These are phyloP conservation scores for Cenococcum geophilum DNA, from an alignment of 495 filamentous ascomycete species.

Conservation along the genomic window DNA sequence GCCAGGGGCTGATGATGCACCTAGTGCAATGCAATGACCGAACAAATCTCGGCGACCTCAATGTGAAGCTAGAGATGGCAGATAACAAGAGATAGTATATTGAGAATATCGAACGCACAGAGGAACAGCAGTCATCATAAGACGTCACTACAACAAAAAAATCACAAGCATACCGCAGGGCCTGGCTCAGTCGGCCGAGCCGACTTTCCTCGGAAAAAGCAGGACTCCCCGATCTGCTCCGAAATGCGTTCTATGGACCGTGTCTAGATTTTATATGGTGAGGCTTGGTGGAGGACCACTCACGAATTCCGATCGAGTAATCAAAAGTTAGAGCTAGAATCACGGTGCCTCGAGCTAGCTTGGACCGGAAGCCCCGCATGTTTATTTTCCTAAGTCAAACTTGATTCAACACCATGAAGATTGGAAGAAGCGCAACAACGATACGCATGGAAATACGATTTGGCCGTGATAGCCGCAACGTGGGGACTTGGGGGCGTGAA, in stretches of 20 bases:
- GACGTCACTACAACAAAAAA: too few relatives aligned
- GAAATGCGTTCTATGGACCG: background rate
- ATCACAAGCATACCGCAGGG: too few relatives aligned
- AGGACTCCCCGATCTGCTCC: background rate
- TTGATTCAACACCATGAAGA: background rate
- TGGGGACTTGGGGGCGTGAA: background rate
- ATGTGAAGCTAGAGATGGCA: too few relatives aligned
- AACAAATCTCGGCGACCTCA: too few relatives aligned
- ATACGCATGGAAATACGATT: background rate
- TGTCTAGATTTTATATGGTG: constrained; percentile 1
- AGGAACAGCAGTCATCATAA: too few relatives aligned
- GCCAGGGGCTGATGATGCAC: too few relatives aligned
- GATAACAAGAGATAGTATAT: too few relatives aligned
- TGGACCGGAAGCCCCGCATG: constrained; percentile 4
- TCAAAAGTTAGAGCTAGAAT: constrained; percentile 1
- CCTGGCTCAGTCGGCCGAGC: too few relatives aligned
- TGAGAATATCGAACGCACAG: too few relatives aligned
- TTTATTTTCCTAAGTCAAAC: background rate
- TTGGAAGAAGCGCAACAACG: background rate
- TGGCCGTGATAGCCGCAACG: background rate
- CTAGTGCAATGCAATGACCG: too few relatives aligned
- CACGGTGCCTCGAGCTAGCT: constrained; percentile 4
- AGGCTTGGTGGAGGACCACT: background rate
- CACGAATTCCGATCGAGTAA: constrained; percentile 28
- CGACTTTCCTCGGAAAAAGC: too few relatives aligned